Evolutionary conservation across 345 rosid genomes (phyloP).

Genomic region (Passiflora organensis): DNA sequence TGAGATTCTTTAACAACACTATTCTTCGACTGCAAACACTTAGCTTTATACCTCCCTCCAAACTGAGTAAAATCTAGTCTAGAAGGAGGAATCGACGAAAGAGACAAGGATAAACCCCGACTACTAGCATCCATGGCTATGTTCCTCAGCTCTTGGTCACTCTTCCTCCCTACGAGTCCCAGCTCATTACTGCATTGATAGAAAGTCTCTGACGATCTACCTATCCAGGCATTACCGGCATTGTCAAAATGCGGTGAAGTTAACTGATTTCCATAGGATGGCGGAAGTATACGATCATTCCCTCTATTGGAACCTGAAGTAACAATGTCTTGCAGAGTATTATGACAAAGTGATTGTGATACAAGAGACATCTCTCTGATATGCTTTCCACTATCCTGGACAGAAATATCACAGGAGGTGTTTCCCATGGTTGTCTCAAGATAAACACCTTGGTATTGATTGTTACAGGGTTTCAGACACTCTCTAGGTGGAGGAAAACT

Average conservation of each 20-base stretch:
- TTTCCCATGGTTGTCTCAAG: constrained; percentile 16
- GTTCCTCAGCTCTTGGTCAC: constrained; percentile 10
- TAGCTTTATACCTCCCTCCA: constrained; percentile 19
- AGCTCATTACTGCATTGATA: constrained; percentile 26
- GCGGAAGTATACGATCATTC: constrained; percentile 27
- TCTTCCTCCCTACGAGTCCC: constrained; percentile 20
- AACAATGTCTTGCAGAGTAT: constrained; percentile 28
- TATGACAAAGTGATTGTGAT: constrained; percentile 19
- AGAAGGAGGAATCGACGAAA: constrained; percentile 38
- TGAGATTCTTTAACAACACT: constrained; percentile 14
- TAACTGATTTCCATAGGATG: constrained; percentile 26
- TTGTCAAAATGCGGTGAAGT: constrained; percentile 6
- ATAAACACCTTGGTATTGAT: constrained; percentile 23
- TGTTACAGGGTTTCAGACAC: constrained; percentile 17
- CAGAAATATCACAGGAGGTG: constrained; percentile 23
- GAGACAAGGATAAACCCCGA: constrained; percentile 48
- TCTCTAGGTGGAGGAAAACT: constrained; percentile 12
- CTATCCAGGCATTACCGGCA: constrained; percentile 13
- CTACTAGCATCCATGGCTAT: constrained; percentile 14
- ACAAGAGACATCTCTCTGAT: constrained; percentile 18
- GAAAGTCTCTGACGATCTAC: constrained; percentile 12
- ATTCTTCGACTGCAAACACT: constrained; percentile 5
- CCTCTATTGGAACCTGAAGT: constrained; percentile 24
- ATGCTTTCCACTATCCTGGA: constrained; percentile 21
- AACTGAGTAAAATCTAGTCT: constrained; percentile 14